A percentile compares a stretch with the other conserved stretches of the same genome.
Conservation (phyloP, 306 rosid genomes). For the Citrullus mucosospermus region DNA sequence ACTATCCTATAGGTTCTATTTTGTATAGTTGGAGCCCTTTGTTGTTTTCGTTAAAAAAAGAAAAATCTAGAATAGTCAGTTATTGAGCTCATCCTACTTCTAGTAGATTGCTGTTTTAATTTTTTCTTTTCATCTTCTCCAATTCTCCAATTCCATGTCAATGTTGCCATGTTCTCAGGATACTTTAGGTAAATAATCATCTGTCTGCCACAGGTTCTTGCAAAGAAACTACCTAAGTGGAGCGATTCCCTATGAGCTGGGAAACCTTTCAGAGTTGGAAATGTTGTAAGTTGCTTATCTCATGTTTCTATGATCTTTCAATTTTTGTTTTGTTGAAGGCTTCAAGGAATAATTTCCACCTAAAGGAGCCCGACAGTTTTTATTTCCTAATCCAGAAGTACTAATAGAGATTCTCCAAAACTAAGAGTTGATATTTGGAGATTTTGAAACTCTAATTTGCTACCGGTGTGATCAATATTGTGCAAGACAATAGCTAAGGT, state of each 20-base stretch:
- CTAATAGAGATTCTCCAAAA: background rate
- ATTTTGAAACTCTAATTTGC: background rate
- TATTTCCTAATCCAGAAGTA: background rate
- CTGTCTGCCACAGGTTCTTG: constrained; percentile 51
- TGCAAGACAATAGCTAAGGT: background rate
- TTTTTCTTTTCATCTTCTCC: background rate
- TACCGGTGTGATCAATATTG: background rate
- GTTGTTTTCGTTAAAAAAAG: too few relatives aligned
- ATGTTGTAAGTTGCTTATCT: constrained; percentile 47
- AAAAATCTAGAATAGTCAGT: background rate
- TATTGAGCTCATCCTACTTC: background rate
- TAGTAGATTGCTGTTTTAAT: background rate
- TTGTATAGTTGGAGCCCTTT: too few relatives aligned
- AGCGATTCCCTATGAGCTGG: constrained; percentile 65
- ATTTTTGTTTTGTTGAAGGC: background rate
- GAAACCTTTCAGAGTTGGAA: constrained; percentile 68
- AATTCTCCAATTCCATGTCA: background rate
- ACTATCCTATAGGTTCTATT: too few relatives aligned
- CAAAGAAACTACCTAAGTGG: constrained; percentile 94
- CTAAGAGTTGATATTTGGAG: background rate
- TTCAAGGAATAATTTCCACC: background rate
- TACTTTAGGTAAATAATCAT: constrained; percentile 9
- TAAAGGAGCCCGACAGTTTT: background rate
- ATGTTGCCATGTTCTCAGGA: background rate
- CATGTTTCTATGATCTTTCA: background rate